phyloP scores from a whole-genome alignment of 352 stramenopile genomes.

The Phytophthora palmivora region DNA sequence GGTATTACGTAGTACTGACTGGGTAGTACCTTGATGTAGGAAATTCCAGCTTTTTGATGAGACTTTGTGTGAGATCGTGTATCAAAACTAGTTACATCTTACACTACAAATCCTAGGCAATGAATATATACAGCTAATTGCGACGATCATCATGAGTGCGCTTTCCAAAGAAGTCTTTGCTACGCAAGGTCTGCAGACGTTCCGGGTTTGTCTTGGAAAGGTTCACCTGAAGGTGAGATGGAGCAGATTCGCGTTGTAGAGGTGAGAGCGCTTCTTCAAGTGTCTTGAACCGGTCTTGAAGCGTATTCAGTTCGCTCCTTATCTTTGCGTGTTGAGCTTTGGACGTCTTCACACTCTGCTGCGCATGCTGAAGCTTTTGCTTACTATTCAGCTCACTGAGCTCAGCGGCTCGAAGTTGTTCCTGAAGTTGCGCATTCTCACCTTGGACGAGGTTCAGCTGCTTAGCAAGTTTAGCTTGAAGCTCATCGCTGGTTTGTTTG shows the following conservation, averaged over 20 bases:
- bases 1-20: no score
- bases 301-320: background rate
- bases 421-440: conserved; percentile 45
- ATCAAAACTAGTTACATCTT: no score
- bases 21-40: no score
- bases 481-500: background rate
- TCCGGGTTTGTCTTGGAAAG: no score
- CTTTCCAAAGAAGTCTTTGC: no score
- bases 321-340: background rate
- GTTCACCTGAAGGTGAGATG: background rate
- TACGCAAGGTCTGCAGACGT: no score
- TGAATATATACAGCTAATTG: no score
- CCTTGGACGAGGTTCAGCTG: conserved; percentile 1
- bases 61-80: no score
- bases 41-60: no score
- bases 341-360: background rate
- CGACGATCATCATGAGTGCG: no score
- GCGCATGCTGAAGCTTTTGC: background rate
- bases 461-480: conserved; percentile 1
- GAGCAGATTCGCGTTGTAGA: background rate
- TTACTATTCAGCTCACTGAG: background rate
- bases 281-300: background rate
- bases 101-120: no score
- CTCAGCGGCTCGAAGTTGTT: conserved; percentile 41
- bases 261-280: no score